Evolutionary conservation across 176 grass and related monocot species (phyloP), one percentile per base, ranked within the genome.

Genomic region (Dactylis glomerata): DNA sequence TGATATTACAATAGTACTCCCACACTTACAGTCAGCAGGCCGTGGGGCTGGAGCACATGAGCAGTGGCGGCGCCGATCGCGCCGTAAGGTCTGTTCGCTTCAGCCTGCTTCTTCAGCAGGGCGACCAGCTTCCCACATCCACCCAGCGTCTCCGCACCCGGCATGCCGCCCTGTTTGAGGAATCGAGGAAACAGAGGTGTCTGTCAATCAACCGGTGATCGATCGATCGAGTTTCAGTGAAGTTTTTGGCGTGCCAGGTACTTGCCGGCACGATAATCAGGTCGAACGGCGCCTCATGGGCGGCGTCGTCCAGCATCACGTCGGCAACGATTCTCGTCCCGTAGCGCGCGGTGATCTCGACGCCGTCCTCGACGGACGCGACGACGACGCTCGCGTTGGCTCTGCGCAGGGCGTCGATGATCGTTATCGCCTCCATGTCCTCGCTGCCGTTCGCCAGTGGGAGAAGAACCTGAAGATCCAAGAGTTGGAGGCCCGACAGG

Each of bases 381-480:
- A 94, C 92, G 20, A 88, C 52, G 61, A 94, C 89, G 71, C 87
- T 63, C 51, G 89, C 87, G 8, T 89, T 80, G 75, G 89, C 92
- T 59, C 89, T 84, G 41, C 84, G 89, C 26, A 94, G 70, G 70
- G 73, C 80, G 84, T 91, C 89, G 45, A 94, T 30, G 78, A 87
- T 72, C 68, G 73, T 82, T 5, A 84, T 66, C 51, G 75, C 81
- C 66, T 94, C 92, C 78, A 91, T 87, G 16, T 94, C 89, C 51
- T 91, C 89, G 17, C 23, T 74, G 28, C 49, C 89, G 58, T 91
- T 51, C n/a, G 84, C 92, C 8, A 94, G 49, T 19, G 92, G 89
- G 44, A 94, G 79, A 62, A 94, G 84, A 46, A 94, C 85, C 92
- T 94, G 77, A 54, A 46, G 26, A 10, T 10, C 24, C 1, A 64